Conservation (phyloP, 1,139 yeast genomes). For the Candida sojae region DNA sequence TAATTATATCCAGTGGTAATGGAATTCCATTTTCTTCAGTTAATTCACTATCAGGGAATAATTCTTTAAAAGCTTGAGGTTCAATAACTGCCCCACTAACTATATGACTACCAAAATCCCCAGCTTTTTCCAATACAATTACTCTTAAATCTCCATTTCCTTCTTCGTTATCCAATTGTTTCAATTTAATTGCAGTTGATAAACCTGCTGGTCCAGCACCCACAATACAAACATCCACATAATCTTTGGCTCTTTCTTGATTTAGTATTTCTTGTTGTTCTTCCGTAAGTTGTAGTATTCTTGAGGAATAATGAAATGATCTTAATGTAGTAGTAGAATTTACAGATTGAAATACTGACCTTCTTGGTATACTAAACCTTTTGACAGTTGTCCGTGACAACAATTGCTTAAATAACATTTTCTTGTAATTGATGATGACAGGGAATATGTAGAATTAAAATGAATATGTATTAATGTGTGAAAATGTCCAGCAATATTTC, state of each 20-base stretch:
- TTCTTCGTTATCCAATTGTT: constrained; percentile 74
- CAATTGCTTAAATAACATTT: constrained; percentile 3
- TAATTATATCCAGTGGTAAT: constrained; percentile 72
- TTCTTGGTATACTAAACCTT: background rate
- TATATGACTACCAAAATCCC: constrained; percentile 89
- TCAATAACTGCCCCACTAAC: constrained; percentile 94
- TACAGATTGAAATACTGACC: background rate
- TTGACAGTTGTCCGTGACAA: background rate
- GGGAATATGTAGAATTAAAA: background rate
- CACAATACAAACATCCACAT: constrained; percentile 90
- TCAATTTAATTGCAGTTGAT: constrained; percentile 86
- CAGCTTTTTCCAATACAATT: constrained; percentile 86
- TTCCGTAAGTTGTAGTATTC: constrained; percentile 19
- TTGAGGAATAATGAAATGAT: background rate
- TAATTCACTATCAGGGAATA: constrained; percentile 67
- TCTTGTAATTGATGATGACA: background rate
- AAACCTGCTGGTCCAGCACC: constrained; percentile 99
- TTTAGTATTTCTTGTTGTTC: constrained; percentile 48
- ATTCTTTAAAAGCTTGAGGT: constrained; percentile 81
- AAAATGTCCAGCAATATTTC: background rate
- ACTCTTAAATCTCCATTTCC: constrained; percentile 76
- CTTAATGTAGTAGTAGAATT: background rate
- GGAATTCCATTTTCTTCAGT: constrained; percentile 66
- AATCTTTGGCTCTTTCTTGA: constrained; percentile 76
- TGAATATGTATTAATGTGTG: background rate